Evolutionary conservation across 2,329 filamentous ascomycete genomes (phyloP), one percentile per base, ranked within the genome.

Genomic region (Geoglossum cookeanum): DNA sequence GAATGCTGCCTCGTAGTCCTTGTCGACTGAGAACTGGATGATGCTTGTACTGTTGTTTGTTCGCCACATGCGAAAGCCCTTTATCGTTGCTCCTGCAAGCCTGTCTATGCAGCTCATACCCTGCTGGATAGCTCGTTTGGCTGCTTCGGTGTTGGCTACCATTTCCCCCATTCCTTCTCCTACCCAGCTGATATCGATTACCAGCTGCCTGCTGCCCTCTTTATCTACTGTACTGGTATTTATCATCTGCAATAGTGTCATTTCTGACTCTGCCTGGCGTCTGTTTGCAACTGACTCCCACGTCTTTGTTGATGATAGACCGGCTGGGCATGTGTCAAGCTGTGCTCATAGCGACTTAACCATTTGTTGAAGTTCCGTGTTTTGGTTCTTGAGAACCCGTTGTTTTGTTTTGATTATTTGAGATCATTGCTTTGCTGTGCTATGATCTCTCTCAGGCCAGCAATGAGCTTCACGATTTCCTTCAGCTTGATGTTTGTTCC

Each of bases 11-110:
- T 61, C 59, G 5, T 37, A 5, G 33, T 37, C 33, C 33, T 37
- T 37, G 5, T 37, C 11, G 5, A 37, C 33, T 37, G 39, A 55
- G 57, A 60, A 60, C 58, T 61, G 60, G 52, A 61, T 61, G 37
- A 60, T 58, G 56, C 57, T 61, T n/a, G 58, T 48, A 44, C 44
- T 53, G 17, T 60, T 39, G 55, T 60, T 55, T 37, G 11, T 37
- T 37, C 33, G n/a, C n/a, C n/a, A n/a, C n/a, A n/a, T n/a, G n/a
- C n/a, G n/a, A n/a, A n/a, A n/a, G n/a, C n/a, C n/a, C n/a, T n/a
- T n/a, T n/a, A n/a, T n/a, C n/a, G n/a, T n/a, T n/a, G n/a, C n/a
- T n/a, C n/a, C n/a, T n/a, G n/a, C n/a, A n/a, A n/a, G n/a, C n/a
- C n/a, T n/a, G n/a, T n/a, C n/a, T n/a, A n/a, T n/a, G n/a, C n/a